Percentiles rank a stretch among this genome's conserved stretches.
Conservation (phyloP, 257 asterid species). For the Lycium ferocissimum region DNA sequence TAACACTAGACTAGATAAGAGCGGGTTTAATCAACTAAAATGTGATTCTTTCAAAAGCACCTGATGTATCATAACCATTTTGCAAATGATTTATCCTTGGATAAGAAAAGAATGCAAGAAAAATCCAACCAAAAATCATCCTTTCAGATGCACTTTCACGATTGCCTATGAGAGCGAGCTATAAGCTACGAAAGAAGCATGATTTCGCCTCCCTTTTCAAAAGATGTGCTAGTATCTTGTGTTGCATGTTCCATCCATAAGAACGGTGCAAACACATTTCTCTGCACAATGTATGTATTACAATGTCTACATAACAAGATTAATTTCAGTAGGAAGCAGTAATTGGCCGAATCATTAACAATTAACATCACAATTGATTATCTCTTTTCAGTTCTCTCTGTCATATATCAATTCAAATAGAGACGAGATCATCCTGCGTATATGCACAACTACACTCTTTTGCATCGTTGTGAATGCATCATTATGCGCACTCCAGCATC, state of each 20-base stretch:
- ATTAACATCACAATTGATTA: neutral
- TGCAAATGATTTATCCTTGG: neutral
- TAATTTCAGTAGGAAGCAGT: neutral
- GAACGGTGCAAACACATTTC: neutral
- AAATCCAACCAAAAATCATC: neutral
- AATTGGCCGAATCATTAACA: neutral
- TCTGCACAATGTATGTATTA: neutral
- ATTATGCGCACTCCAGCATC: neutral
- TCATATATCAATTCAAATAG: constrained; percentile 1
- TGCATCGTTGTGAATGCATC: neutral
- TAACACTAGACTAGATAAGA: neutral
- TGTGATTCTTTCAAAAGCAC: neutral
- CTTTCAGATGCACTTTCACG: neutral
- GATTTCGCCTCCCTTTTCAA: neutral
- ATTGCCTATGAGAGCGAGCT: neutral
- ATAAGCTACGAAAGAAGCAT: neutral
- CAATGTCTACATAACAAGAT: neutral
- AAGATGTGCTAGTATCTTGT: neutral
- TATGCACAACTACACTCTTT: neutral
- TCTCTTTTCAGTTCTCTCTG: neutral
- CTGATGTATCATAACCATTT: neutral
- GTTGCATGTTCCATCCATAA: neutral
- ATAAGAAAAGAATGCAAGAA: constrained; percentile 7
- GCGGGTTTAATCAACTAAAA: constrained; percentile 1
- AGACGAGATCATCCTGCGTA: neutral